Evolutionary conservation across 371 early-diverging fungal species (phyloP).

Genomic region (Mucor plumbeus): DNA sequence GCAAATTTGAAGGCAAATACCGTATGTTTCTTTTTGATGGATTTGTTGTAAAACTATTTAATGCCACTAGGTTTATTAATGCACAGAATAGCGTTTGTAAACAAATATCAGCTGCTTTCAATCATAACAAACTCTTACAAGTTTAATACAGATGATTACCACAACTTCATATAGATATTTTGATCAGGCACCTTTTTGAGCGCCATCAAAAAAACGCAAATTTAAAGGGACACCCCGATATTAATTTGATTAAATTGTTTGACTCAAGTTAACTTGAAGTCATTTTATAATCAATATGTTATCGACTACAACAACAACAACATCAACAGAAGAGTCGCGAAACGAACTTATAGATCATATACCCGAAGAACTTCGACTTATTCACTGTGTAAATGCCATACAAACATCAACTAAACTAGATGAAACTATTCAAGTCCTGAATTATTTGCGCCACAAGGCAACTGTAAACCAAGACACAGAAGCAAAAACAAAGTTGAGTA

Average conservation of each 20-base stretch:
- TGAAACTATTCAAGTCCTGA: constrained; percentile 28
- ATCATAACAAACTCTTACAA: no score
- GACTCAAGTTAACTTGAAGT: not conserved
- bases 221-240: not conserved
- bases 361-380: constrained; percentile 27
- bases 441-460: constrained; percentile 39
- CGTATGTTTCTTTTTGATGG: no score
- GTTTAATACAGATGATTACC: no score
- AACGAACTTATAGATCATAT: constrained; percentile 3
- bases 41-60: no score
- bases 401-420: not conserved
- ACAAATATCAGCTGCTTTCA: no score
- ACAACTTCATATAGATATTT: no score
- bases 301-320: not conserved
- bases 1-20: no score
- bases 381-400: constrained; percentile 19
- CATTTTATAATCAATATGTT: not conserved
- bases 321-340: not conserved
- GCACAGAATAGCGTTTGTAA: no score
- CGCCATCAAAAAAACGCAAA: not conserved
- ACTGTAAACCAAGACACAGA: constrained; percentile 37
- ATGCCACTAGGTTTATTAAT: no score
- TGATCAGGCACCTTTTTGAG: not conserved
- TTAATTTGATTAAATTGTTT: not conserved
- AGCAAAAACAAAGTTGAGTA: constrained; percentile 50